Conservation (phyloP, 805 yeast species). For the Metschnikowia koreensis region DNA sequence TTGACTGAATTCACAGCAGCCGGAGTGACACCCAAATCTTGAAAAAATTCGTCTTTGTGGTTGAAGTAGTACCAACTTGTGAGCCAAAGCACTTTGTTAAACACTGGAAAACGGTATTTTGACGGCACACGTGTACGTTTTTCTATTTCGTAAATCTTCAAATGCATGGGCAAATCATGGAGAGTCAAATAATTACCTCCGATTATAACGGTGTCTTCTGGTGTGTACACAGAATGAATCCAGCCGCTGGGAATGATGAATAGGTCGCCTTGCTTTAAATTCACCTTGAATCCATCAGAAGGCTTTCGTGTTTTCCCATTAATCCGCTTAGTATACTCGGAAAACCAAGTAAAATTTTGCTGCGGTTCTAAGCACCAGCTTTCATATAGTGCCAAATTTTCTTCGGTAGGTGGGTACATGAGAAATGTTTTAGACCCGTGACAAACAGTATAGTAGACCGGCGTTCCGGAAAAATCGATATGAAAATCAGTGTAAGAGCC, state of each 20-base stretch:
- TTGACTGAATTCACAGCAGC: background rate
- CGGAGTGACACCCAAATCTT: slow-evolving; percentile 4
- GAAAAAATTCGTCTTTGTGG: slow-evolving; percentile 23
- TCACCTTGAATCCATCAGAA: slow-evolving; percentile 50
- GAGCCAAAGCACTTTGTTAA: slow-evolving; percentile 68
- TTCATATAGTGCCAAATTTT: slow-evolving; percentile 59
- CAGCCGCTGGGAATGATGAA: slow-evolving; percentile 87
- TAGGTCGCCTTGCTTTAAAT: slow-evolving; percentile 62
- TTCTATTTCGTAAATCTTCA: slow-evolving; percentile 63
- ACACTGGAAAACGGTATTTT: slow-evolving; percentile 75
- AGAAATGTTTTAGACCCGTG: slow-evolving; percentile 74
- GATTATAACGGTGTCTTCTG: slow-evolving; percentile 72
- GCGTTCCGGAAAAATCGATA: slow-evolving; percentile 88
- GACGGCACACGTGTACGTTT: slow-evolving; percentile 66
- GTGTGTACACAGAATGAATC: slow-evolving; percentile 89
- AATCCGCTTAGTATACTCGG: slow-evolving; percentile 41
- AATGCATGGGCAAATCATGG: slow-evolving; percentile 59
- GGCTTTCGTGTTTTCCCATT: slow-evolving; percentile 31
- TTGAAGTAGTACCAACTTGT: slow-evolving; percentile 46
- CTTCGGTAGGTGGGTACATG: slow-evolving; percentile 72
- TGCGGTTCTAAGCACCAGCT: slow-evolving; percentile 69
- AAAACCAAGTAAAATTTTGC: slow-evolving; percentile 65
- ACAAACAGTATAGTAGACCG: slow-evolving; percentile 82
- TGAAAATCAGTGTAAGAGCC: slow-evolving; percentile 88
- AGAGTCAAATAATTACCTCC: slow-evolving; percentile 86